phyloP scores from a whole-genome alignment of 768 basidiomycete species.

The Hericium coralloides region DNA sequence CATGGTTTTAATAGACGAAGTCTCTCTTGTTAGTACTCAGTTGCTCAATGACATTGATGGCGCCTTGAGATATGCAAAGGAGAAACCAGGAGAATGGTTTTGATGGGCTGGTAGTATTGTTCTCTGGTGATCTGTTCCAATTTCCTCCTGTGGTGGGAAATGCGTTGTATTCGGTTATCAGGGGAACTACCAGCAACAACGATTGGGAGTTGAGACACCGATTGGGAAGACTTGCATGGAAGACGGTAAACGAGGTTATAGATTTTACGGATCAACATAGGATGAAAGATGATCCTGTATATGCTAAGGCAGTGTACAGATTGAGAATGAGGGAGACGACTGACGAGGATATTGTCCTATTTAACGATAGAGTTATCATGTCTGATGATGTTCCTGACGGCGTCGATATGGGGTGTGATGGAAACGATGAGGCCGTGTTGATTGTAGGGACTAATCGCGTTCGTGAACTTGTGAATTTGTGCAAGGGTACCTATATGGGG shows the following conservation, averaged over 20 bases:
- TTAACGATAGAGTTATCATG: neutral
- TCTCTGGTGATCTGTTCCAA: slow-evolving; percentile 27
- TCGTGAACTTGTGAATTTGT: too few relatives aligned
- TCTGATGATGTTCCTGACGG: neutral
- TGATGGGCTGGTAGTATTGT: slow-evolving; percentile 24
- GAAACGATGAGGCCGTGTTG: neutral
- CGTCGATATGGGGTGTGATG: neutral
- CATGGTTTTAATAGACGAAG: slow-evolving; percentile 23
- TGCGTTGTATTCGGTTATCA: slow-evolving; percentile 21
- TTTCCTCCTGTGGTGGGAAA: slow-evolving; percentile 22
- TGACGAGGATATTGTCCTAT: neutral
- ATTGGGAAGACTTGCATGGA: neutral
- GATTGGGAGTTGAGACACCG: neutral
- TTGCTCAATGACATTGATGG: slow-evolving; percentile 20
- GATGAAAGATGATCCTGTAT: neutral
- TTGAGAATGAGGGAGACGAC: neutral
- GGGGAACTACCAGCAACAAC: neutral
- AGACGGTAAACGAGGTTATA: neutral
- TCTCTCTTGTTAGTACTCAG: slow-evolving; percentile 17
- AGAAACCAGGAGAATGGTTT: slow-evolving; percentile 17
- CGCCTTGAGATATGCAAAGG: slow-evolving; percentile 17
- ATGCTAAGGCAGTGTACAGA: neutral
- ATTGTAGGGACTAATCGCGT: neutral
- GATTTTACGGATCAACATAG: neutral
- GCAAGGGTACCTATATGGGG: too few relatives aligned